Conservation (phyloP, 2,329 filamentous ascomycete genomes). For the Diaporthe nobilis region DNA sequence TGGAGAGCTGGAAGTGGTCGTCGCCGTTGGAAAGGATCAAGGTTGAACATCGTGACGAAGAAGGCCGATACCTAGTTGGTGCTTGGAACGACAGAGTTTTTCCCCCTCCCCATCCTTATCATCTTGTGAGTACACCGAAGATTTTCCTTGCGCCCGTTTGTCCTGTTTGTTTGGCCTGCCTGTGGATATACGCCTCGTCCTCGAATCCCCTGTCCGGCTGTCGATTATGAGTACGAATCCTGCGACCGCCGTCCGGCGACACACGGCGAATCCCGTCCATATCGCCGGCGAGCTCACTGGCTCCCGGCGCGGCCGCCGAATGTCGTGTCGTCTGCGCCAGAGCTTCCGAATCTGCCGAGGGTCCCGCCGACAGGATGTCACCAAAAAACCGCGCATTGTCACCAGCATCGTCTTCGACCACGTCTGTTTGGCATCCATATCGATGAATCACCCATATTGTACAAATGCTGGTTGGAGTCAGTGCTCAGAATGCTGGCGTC, state of each 20-base stretch:
- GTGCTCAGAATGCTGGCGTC: neutral
- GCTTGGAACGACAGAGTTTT: conserved; percentile 34
- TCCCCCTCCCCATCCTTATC: conserved; percentile 3
- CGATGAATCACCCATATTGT: neutral
- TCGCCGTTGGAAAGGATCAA: conserved; percentile 34
- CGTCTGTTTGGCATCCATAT: neutral
- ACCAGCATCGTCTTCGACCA: neutral
- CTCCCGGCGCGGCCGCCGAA: neutral
- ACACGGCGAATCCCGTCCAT: neutral
- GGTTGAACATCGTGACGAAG: conserved; percentile 37
- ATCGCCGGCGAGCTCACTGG: neutral
- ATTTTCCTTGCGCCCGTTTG: neutral
- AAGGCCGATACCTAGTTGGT: conserved; percentile 8
- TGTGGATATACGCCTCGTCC: neutral
- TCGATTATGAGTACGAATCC: neutral
- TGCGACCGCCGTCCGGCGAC: neutral
- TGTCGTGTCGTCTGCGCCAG: neutral
- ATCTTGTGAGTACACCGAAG: conserved; percentile 17
- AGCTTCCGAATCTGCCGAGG: conserved; percentile 15
- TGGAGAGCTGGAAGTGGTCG: conserved; percentile 40
- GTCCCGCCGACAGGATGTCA: neutral
- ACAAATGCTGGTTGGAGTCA: neutral
- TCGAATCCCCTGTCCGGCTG: neutral
- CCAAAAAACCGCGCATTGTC: conserved; percentile 5
- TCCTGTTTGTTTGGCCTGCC: neutral